Evolutionary conservation across 805 yeast genomes (phyloP), one percentile per base, ranked within the genome.

Genomic region (Schwanniomyces sp.): DNA sequence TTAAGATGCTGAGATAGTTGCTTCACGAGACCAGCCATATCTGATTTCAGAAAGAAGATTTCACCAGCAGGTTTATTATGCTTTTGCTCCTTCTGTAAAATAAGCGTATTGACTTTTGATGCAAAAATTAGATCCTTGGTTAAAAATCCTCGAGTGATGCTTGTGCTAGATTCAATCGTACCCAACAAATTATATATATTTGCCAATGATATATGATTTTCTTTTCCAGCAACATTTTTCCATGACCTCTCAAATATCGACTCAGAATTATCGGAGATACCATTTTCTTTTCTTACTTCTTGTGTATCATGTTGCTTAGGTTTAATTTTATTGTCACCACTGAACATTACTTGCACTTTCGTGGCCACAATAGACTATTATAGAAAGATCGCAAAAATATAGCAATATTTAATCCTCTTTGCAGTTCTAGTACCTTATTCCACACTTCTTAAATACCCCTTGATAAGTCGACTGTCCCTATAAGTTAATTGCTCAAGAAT

Each of bases 121-220:
- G 12, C 38, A 14, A 41, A 9, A 67, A 67, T 42, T 63, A 70
- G 69, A 51, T 64, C 11, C 45, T 53, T 11, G 46, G 55, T 39
- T 40, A 63, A 12, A n/a, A n/a, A 37, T 7, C 21, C 21, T 14
- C 18, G 60, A 53, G 18, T 40, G 59, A 18, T 66, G 26, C 48
- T 61, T 28, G 70, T 63, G 21, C 62, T 21, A 5, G 24, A 21
- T 58, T 38, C 56, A 56, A 34, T 53, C 58, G 40, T 54, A 53
- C 32, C 50, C 53, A 11, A 50, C 70, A 32, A 46, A 62, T 24
- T 44, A 55, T 10, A 49, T 47, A 27, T 56, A 55, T 37, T 70
- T 64, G 36, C 65, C 59, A 14, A 49, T 53, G 14, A 52, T n/a
- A 43, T 12, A 11, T 27, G 26, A 16, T 34, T n/a, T 27, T 14